A percentile compares a stretch with the other conserved stretches of the same genome.
phyloP scores from a whole-genome alignment of 495 filamentous ascomycete species.

The Sporormia fimetaria region DNA sequence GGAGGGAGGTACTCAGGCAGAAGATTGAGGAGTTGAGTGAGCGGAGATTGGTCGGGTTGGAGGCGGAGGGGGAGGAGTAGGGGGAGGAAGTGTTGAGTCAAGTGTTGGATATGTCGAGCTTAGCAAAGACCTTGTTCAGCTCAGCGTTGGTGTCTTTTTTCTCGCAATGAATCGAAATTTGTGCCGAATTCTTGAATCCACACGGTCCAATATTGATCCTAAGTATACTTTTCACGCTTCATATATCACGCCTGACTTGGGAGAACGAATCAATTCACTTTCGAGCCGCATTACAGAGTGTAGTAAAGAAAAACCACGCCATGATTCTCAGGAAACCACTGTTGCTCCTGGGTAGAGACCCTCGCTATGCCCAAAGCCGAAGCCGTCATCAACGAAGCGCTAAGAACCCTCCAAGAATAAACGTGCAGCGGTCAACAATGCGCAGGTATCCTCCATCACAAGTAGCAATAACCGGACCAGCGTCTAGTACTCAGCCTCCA shows the following conservation, averaged over 20 bases:
- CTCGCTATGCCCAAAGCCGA: conserved; percentile 9
- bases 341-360: conserved; percentile 2
- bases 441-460: conserved; percentile 6
- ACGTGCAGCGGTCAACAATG: conserved; percentile 16
- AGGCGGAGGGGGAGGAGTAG: conserved; percentile 40
- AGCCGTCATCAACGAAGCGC: background rate
- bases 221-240: too few relatives aligned
- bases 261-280: conserved; percentile 5
- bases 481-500: conserved; percentile 89
- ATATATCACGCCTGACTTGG: too few relatives aligned
- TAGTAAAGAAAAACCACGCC: conserved; percentile 1
- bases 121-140: too few relatives aligned
- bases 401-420: background rate
- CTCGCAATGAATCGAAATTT: too few relatives aligned
- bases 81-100: too few relatives aligned
- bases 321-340: background rate
- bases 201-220: too few relatives aligned
- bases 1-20: conserved; percentile 61
- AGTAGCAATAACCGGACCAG: background rate
- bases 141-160: too few relatives aligned
- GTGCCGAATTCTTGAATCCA: too few relatives aligned
- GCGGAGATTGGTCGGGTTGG: conserved; percentile 44
- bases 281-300: background rate
- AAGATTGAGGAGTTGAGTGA: conserved; percentile 78
- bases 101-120: too few relatives aligned